phyloP scores from a whole-genome alignment of 352 stramenopile species.

The Globisporangium acanthophoron region DNA sequence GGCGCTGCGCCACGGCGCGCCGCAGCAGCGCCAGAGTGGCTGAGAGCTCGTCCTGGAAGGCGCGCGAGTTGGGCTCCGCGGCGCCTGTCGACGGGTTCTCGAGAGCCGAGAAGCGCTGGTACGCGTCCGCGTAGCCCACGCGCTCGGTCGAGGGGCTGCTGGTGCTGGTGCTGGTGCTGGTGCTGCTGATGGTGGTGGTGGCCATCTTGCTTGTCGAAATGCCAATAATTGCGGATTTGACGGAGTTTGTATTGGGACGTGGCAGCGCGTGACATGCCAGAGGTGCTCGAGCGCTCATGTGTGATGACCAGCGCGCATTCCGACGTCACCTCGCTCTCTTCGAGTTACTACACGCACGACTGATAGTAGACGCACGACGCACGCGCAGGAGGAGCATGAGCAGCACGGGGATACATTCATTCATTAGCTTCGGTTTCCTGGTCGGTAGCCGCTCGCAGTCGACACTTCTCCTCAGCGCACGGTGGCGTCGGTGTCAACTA shows the following conservation, averaged over 20 bases:
- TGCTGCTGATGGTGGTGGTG: slow-evolving; percentile 1
- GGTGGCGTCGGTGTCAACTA: too few species aligned
- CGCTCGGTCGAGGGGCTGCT: slow-evolving; percentile 14
- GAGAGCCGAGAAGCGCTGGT: slow-evolving; percentile 36
- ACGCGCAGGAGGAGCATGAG: background rate
- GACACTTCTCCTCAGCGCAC: too few species aligned
- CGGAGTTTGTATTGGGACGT: too few species aligned
- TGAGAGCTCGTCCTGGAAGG: slow-evolving; percentile 45
- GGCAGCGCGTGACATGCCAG: too few species aligned
- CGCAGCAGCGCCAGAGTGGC: slow-evolving; percentile 22
- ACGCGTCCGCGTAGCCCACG: slow-evolving; percentile 31
- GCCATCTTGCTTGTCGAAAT: slow-evolving; percentile 3
- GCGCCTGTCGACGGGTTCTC: slow-evolving; percentile 30
- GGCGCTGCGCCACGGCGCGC: slow-evolving; percentile 48
- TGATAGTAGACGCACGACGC: too few species aligned
- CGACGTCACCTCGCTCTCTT: too few species aligned
- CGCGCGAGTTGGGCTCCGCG: slow-evolving; percentile 31
- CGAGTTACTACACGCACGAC: too few species aligned
- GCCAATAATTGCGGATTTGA: background rate
- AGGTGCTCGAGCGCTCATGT: too few species aligned
- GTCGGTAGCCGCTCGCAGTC: too few species aligned
- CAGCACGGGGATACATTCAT: background rate
- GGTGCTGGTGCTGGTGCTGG: slow-evolving; percentile 1
- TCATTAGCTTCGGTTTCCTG: background rate
- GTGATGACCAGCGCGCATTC: too few species aligned